Evolutionary conservation across 75 land plant species (phyloP).

Genomic region (Pinus albicaulis): DNA sequence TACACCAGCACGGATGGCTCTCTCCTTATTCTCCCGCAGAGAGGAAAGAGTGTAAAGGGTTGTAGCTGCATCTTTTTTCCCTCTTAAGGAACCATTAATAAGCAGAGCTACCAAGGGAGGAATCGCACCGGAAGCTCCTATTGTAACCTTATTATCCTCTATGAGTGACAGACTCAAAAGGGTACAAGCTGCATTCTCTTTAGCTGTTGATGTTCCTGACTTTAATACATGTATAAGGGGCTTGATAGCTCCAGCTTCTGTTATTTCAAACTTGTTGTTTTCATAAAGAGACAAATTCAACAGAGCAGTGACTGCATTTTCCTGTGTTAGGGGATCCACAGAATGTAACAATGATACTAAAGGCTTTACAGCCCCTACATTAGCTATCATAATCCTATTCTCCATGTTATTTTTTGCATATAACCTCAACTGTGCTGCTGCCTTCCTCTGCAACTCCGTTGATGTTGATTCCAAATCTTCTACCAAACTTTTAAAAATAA

Average conservation of each 20-base stretch:
- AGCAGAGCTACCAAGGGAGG: slow-evolving; percentile 66
- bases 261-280: slow-evolving; percentile 47
- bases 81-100: slow-evolving; percentile 41
- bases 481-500: not conserved
- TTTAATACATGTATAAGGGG: slow-evolving; percentile 62
- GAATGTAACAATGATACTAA: slow-evolving; percentile 54
- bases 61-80: slow-evolving; percentile 73
- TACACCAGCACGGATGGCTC: slow-evolving; percentile 75
- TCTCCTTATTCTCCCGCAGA: slow-evolving; percentile 59
- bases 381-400: slow-evolving; percentile 61
- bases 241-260: slow-evolving; percentile 65
- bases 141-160: slow-evolving; percentile 42
- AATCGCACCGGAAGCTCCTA: slow-evolving; percentile 74
- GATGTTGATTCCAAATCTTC: slow-evolving; percentile 37
- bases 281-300: slow-evolving; percentile 77
- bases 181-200: slow-evolving; percentile 87
- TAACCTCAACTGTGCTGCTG: slow-evolving; percentile 60
- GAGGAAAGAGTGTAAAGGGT: slow-evolving; percentile 72
- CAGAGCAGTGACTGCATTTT: slow-evolving; percentile 77
- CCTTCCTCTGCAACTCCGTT: slow-evolving; percentile 36
- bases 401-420: slow-evolving; percentile 67
- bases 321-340: slow-evolving; percentile 55
- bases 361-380: slow-evolving; percentile 57
- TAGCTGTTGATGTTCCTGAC: slow-evolving; percentile 61
- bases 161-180: slow-evolving; percentile 54